Evolutionary conservation across 495 filamentous ascomycete species (phyloP).

Genomic region (Hypoxylon fuscum): DNA sequence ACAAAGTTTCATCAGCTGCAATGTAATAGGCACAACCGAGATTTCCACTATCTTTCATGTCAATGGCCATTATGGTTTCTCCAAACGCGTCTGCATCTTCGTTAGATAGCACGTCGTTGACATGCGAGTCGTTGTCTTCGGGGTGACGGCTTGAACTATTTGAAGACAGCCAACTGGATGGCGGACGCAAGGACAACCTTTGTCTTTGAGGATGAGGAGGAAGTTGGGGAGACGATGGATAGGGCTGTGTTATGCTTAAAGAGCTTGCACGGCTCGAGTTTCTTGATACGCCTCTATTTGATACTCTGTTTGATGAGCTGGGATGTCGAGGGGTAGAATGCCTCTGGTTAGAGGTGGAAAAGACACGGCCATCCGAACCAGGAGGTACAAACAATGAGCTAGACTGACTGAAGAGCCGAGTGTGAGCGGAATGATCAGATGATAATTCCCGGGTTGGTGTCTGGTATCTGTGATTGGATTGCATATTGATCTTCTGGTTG

Average conservation of each 20-base stretch:
- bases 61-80: constrained; percentile 86
- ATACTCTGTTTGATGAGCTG: constrained; percentile 13
- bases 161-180: constrained; percentile 27
- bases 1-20: constrained; percentile 75
- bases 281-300: constrained; percentile 13
- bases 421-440: constrained; percentile 13
- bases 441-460: constrained; percentile 15
- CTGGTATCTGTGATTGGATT: constrained; percentile 22
- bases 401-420: constrained; percentile 20
- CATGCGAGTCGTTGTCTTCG: constrained; percentile 10
- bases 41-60: constrained; percentile 70
- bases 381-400: constrained; percentile 25
- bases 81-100: constrained; percentile 68
- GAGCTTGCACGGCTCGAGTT: constrained; percentile 14
- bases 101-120: constrained; percentile 26
- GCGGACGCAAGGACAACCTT: constrained; percentile 35
- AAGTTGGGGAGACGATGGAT: constrained; percentile 41
- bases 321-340: constrained; percentile 7
- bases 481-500: constrained; percentile 7
- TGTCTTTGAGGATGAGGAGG: constrained; percentile 36
- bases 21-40: constrained; percentile 91
- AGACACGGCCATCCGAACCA: constrained; percentile 18
- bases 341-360: constrained; percentile 25
- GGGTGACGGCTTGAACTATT: constrained; percentile 10
- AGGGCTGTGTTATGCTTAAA: constrained; percentile 2